Base-by-base conservation (phyloP, 2,329 filamentous ascomycete species). In the Neoascochyta sp. region DNA sequence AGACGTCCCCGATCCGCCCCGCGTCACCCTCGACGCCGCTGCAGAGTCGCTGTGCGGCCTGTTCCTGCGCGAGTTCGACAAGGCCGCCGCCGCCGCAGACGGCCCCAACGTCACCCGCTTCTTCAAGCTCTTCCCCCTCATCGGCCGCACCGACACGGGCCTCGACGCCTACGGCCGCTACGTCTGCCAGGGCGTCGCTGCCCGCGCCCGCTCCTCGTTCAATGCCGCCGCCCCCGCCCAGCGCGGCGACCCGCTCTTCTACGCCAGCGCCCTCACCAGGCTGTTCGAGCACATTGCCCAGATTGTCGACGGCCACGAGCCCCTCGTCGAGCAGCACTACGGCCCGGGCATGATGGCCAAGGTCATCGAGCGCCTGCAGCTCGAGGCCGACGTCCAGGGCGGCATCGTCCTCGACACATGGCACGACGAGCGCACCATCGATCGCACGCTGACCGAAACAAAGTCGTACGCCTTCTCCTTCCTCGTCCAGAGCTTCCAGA, bases 381-480 rank as follows among this genome's bases (percentile, higher is more conserved):
- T 89, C 53, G 92, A 98, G 66, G 92, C 88, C 2, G 92, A 98
- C 63, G 83, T 95, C 1, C 92, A 98, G 65, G 92, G 89, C 12
- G 92, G 92, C 43, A 95, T 96, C 47, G 81, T 98, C 36, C 70
- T 98, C 29, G 92, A 98, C 59, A 92, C 89, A 0, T 98, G 92
- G 88, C 82, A 81, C 32, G 92, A 98, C 44, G 90, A 96, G 56
- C 77, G 88, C 36, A 76, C 72, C 37, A 78, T 98, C 26, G 85
- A 90, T 55, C 78, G 90, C 50, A 86, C 83, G 55, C 70, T 98
- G 39, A 96, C 86, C 3, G 92, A 98, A 54, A 86, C 95, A 62
- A 96, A 93, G 67, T 95, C 89, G 32, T 98, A 98, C 57, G 89
- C 92, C 1, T 98, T 95, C 62, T 95, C 89, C 0, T 98, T 98